Base-by-base conservation (phyloP, 2,329 filamentous ascomycete species). In the Pseudocercospora fijiensis region DNA sequence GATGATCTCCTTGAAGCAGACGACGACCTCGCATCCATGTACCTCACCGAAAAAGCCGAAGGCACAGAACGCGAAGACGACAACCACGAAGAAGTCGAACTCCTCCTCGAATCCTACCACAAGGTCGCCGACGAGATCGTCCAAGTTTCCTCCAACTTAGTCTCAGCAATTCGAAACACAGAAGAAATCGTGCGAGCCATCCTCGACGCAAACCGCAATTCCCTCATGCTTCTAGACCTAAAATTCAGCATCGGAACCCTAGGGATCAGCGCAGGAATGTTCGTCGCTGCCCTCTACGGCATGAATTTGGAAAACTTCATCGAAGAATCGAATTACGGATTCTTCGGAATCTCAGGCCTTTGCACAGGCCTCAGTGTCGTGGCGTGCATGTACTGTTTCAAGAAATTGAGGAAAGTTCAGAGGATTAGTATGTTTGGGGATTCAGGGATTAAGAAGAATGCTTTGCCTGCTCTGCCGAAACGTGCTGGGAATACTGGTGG, bases 251-350 rank as follows among this genome's bases (percentile, higher is more conserved):
- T 99, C 65, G 91, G 92, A 62, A 98, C 95, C 0, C 86, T 99
- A 4, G 92, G 93, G n/a, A 87, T 98, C 55, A 94, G 92, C 60
- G 92, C 93, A 75, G 95, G 95, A 61, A 97, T 95, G 57, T 96
- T 98, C 75, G 85, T 97, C 72, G 96, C 95, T 8, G 93, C 93
- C n/a, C 87, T 99, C n/a, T 99, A 98, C 83, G 95, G 95, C 71
- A 98, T 98, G 93, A 99, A 99, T 80, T 82, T 99, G 68, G 96
- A 97, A 76, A 98, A 98, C 79, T 98, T 97, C 78, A 92, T 98
- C 72, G 95, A 99, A 80, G 94, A 98, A 76, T 93, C 90, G 1
- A 86, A 91, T 77, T 85, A 91, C 77, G 95, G 94, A 10, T 98
- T 99, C 76, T 84, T 84, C 53, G 86, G 86, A 60, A 88, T 99